Evolutionary conservation across 106 monocot species (phyloP), one percentile per base, ranked within the genome.

Genomic region (Dendrobium chrysotoxum): DNA sequence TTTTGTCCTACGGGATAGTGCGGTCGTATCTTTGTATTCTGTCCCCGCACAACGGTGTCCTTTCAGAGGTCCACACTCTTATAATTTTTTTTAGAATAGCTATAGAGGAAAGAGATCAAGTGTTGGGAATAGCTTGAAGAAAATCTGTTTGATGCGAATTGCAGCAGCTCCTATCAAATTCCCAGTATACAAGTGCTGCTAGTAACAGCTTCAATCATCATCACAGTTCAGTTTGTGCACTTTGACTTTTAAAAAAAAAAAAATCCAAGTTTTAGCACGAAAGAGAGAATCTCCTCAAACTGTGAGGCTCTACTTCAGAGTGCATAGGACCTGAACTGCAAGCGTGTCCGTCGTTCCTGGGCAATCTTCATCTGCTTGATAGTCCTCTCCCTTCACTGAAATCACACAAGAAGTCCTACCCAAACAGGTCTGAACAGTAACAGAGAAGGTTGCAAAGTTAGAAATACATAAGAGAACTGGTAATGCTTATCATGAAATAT

Each of bases 311-410:
- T 75, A 75, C 75, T 75, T 78, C 40, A 30, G 50, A 41, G 80
- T 10, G 39, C 88, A 85, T 30, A 77, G 82, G 8, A 79, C 87
- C 64, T 90, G 85, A 47, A 90, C 85, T 31, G 87, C 85, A 11
- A 90, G 87, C 10, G 90, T 85, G 61, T 38, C 39, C 13, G 61
- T 83, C 12, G 85, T 83, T 44, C 83, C 78, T 0, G 46, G 31
- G 79, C 90, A 90, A 0, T 13, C 16, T 11, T 12, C 23, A 21
- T 85, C 85, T 15, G 87, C 87, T 5, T 75, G 77, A 55, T 85
- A 90, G 23, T 66, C 68, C 25, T 83, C 83, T 9, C 57, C 28
- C 25, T 75, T 84, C 53, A 84, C 83, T 8, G 87, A 78, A 38
- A 90, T 39, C 54, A 31, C 53, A 42, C 90, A 90, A 0, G 86